phyloP scores from a whole-genome alignment of 2,329 filamentous ascomycete genomes.

The Torrubiella hemipterigena region DNA sequence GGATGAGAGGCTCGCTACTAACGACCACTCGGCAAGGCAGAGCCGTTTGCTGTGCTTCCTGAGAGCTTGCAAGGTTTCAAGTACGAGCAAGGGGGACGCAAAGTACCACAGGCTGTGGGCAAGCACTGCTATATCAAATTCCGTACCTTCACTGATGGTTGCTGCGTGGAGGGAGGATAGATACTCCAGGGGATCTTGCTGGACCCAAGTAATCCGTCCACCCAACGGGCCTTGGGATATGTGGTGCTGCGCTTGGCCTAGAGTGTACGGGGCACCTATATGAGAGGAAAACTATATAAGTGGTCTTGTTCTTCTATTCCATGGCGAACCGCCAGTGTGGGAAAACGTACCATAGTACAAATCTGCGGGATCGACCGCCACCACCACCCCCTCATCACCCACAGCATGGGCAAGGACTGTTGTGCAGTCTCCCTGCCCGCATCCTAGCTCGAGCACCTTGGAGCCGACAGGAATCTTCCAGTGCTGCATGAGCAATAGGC shows the following conservation, averaged over 20 bases:
- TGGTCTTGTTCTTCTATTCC: too few species aligned
- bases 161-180: background rate
- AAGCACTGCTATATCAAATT: constrained; percentile 7
- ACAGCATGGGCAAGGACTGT: constrained; percentile 32
- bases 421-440: constrained; percentile 43
- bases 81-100: constrained; percentile 5
- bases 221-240: constrained; percentile 7
- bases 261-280: constrained; percentile 8
- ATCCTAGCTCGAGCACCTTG: constrained; percentile 39
- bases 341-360: constrained; percentile 25
- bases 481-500: constrained; percentile 15
- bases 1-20: constrained; percentile 3
- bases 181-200: background rate
- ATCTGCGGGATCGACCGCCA: constrained; percentile 35
- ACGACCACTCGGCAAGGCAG: constrained; percentile 8
- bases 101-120: constrained; percentile 9
- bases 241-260: constrained; percentile 7
- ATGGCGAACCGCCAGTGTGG: too few species aligned
- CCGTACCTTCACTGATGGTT: background rate
- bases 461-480: constrained; percentile 21
- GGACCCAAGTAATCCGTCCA: constrained; percentile 4
- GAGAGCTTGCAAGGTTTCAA: constrained; percentile 7
- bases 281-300: too few species aligned
- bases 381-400: constrained; percentile 25
- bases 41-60: constrained; percentile 9